phyloP scores from a whole-genome alignment of 2,329 filamentous ascomycete genomes.

The Septoria petroselini region DNA sequence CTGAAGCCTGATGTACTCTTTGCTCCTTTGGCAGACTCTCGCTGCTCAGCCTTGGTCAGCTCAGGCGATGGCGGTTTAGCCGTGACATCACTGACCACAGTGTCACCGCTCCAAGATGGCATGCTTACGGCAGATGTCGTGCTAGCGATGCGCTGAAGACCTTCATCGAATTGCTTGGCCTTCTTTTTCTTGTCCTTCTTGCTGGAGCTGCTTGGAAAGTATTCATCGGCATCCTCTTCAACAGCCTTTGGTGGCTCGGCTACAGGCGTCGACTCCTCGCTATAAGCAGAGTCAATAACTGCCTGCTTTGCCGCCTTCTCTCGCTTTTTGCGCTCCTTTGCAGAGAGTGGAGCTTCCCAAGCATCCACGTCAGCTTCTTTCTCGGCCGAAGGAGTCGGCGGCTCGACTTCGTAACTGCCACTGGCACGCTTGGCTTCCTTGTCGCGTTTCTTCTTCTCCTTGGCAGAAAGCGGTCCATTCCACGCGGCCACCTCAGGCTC shows the following conservation, averaged over 20 bases:
- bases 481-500: slow-evolving; percentile 27
- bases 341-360: slow-evolving; percentile 38
- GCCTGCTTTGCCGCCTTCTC: slow-evolving; percentile 42
- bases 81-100: slow-evolving; percentile 7
- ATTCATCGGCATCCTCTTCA: slow-evolving; percentile 19
- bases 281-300: slow-evolving; percentile 13
- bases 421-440: slow-evolving; percentile 39
- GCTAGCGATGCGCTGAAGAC: slow-evolving; percentile 15
- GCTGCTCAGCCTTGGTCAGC: slow-evolving; percentile 30
- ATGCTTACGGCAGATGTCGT: slow-evolving; percentile 8
- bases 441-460: slow-evolving; percentile 46
- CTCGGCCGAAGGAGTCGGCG: slow-evolving; percentile 12
- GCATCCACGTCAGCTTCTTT: slow-evolving; percentile 22
- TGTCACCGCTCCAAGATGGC: slow-evolving; percentile 9
- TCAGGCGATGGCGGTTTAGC: slow-evolving; percentile 15
- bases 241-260: slow-evolving; percentile 14
- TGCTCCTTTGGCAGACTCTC: slow-evolving; percentile 27
- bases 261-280: slow-evolving; percentile 11
- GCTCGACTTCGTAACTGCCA: slow-evolving; percentile 18
- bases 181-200: slow-evolving; percentile 41
- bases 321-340: slow-evolving; percentile 45
- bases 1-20: slow-evolving; percentile 17
- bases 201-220: slow-evolving; percentile 34
- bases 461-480: slow-evolving; percentile 38
- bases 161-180: slow-evolving; percentile 43